Percentiles rank a stretch among this genome's conserved stretches.
Conservation (phyloP, 2,329 filamentous ascomycete genomes). For the Aureobasidium vineae region DNA sequence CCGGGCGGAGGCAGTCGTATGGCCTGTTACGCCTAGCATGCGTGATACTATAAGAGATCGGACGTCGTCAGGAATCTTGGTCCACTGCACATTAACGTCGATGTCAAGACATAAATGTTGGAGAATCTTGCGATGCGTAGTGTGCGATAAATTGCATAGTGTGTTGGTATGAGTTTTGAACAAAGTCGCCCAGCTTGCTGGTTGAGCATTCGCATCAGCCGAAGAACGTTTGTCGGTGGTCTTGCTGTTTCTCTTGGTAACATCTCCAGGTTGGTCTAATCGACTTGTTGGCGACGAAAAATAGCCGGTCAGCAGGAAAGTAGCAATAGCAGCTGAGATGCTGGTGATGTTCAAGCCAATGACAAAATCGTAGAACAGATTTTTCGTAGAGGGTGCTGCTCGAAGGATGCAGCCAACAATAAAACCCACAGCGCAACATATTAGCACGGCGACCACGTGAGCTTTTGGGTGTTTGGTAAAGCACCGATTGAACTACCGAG, state of each 20-base stretch:
- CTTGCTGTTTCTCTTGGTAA: too few species aligned
- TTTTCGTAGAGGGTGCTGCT: conserved; percentile 12
- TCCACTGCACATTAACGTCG: conserved; percentile 27
- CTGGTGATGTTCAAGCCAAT: conserved; percentile 27
- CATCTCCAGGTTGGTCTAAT: background rate
- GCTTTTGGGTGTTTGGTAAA: conserved; percentile 26
- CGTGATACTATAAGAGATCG: conserved; percentile 27
- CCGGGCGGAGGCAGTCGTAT: conserved; percentile 7
- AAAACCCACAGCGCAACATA: conserved; percentile 27
- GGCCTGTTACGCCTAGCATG: conserved; percentile 20
- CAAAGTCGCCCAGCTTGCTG: background rate
- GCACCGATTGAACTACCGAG: conserved; percentile 27
- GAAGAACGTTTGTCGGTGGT: background rate
- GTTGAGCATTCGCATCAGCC: too few species aligned
- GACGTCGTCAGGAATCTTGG: conserved; percentile 26
- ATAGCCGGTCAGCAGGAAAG: conserved; percentile 28
- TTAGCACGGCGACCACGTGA: conserved; percentile 26
- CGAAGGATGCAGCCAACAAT: conserved; percentile 28
- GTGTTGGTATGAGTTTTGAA: background rate
- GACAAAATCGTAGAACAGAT: conserved; percentile 26
- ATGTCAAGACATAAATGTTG: conserved; percentile 26
- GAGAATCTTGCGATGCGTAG: conserved; percentile 24
- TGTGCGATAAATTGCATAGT: conserved; percentile 23
- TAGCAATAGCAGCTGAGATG: conserved; percentile 25
- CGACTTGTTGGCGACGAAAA: background rate